phyloP scores from a whole-genome alignment of 2,329 filamentous ascomycete species.

The Microcyclosporella mali region DNA sequence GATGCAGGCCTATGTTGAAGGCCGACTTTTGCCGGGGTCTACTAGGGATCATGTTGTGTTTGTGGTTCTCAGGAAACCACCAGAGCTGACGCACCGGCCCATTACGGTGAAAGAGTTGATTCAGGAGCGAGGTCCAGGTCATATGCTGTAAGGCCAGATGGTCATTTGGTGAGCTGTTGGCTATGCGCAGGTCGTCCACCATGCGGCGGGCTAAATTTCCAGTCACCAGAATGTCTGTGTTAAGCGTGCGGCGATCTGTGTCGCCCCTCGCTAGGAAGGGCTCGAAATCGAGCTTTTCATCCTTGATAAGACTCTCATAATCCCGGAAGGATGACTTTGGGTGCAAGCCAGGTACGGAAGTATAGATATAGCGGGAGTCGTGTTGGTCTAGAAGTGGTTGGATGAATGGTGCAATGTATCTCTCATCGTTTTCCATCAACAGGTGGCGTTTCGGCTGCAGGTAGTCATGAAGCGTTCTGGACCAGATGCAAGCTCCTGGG shows the following conservation, averaged over 20 bases:
- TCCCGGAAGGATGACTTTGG: constrained; percentile 20
- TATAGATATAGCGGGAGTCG: constrained; percentile 46
- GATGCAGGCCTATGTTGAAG: constrained; percentile 39
- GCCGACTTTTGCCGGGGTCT: not conserved
- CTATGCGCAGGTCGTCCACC: not conserved
- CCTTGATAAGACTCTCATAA: constrained; percentile 49
- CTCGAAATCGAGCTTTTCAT: constrained; percentile 36
- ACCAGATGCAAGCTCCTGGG: constrained; percentile 74
- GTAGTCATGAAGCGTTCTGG: constrained; percentile 64
- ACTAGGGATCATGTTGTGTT: constrained; percentile 55
- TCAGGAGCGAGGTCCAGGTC: constrained; percentile 44
- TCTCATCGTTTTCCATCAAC: constrained; percentile 65
- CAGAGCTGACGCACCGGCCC: constrained; percentile 74
- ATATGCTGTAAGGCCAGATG: constrained; percentile 57
- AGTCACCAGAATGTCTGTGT: constrained; percentile 63
- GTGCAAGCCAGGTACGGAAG: constrained; percentile 23
- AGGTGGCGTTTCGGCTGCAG: constrained; percentile 77
- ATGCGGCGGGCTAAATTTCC: constrained; percentile 31
- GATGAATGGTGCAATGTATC: constrained; percentile 57
- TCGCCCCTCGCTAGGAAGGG: constrained; percentile 14
- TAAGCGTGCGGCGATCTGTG: constrained; percentile 46
- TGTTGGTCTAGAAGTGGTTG: constrained; percentile 36
- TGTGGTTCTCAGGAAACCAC: constrained; percentile 61
- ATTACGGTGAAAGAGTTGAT: constrained; percentile 57
- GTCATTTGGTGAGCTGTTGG: not conserved